Conservation (phyloP, 139 green algal genomes). For the Chlamydomonas asymmetrica region DNA sequence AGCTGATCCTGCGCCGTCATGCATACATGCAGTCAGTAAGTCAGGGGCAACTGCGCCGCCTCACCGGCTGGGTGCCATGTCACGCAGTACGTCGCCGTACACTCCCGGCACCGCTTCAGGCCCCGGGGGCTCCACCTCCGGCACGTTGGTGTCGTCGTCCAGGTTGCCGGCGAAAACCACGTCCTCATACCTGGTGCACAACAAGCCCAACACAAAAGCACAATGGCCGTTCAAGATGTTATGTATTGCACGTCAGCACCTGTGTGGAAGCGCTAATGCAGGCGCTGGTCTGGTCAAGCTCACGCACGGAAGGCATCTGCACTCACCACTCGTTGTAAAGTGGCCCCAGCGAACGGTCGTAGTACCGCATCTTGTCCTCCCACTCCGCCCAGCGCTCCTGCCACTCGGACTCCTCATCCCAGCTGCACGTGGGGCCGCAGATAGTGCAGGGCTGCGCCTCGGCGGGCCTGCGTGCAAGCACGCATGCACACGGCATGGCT, state of each 20-base stretch:
- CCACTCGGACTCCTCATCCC: slow-evolving; percentile 62
- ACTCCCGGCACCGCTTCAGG: slow-evolving; percentile 16
- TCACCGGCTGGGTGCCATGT: too few relatives aligned
- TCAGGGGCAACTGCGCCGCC: too few relatives aligned
- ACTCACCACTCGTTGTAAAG: slow-evolving; percentile 57
- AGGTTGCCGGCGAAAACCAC: slow-evolving; percentile 53
- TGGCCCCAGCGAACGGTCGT: slow-evolving; percentile 47
- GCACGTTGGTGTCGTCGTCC: slow-evolving; percentile 53
- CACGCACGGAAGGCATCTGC: neutral
- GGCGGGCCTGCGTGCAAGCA: neutral
- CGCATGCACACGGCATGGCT: neutral
- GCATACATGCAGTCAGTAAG: too few relatives aligned
- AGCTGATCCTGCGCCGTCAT: neutral
- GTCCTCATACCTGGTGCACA: slow-evolving; percentile 46
- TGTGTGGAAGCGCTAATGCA: neutral
- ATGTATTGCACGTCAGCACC: neutral
- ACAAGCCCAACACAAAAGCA: neutral
- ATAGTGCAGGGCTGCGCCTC: slow-evolving; percentile 29
- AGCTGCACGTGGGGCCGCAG: slow-evolving; percentile 51
- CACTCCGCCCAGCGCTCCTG: slow-evolving; percentile 50
- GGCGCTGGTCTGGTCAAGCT: neutral
- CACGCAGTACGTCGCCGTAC: too few relatives aligned
- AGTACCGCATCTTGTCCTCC: slow-evolving; percentile 53
- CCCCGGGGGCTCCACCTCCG: slow-evolving; percentile 30
- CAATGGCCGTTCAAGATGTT: neutral